Base-by-base conservation (phyloP, 257 asterid species). In the Datura wrightii region DNA sequence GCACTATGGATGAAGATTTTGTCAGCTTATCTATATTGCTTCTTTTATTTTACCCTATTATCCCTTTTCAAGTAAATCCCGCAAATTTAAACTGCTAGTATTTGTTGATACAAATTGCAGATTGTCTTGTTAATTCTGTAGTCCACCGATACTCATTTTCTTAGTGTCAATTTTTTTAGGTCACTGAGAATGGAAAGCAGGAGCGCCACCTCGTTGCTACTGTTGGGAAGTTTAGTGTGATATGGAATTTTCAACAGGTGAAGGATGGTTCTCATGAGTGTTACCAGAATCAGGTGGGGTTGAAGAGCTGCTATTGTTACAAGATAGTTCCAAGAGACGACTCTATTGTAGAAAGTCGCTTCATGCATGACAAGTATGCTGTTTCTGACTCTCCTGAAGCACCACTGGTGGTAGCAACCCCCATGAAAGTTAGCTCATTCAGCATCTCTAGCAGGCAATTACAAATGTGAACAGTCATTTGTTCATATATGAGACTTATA, bases 201-300 rank as follows among this genome's bases (percentile, higher is more conserved):
- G 99, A 96, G 89, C 97, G 98, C 46, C 97, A 96, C 89, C 90
- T 96, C 79, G 99, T 96, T 55, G 98, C 98, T 11, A 96, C 98
- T 3, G 98, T 96, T 86, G 99, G 98, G 52, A 96, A 96, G 92
- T 96, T 96, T 48, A 96, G 98, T 58, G 98, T 96, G n/a, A 93
- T 94, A 87, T 96, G 99, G 99, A 96, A 94, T 67, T 96, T 96
- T 89, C 95, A 90, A 80, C 97, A 93, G 88, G 99, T 96, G 91
- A 96, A 96, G 88, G 97, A 94, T 66, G 93, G 98, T 48, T 86
- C 94, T 79, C 99, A 96, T 24, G 92, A 87, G n/a, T 96, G 99
- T 83, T 96, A 96, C 60, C 94, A 89, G 79, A 94, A 87, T 74
- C 92, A 90, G 85, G 87, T 86, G 10, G 92, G 92, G 41, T 83